These are phyloP conservation scores for Orobanche coerulescens DNA, from an alignment of 257 asterid genomes.

Conservation along the genomic window DNA sequence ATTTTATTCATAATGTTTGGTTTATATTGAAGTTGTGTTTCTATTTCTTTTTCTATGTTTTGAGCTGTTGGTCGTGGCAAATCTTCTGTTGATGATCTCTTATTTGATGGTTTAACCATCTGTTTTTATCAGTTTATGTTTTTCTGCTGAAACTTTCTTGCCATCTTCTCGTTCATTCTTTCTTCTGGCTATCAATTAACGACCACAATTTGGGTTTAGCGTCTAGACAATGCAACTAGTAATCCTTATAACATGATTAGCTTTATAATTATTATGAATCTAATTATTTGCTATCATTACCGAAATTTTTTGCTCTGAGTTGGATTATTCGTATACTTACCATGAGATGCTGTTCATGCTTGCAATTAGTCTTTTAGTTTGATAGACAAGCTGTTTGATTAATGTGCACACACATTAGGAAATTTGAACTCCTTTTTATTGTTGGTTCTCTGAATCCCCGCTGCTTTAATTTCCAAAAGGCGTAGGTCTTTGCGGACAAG, in stretches of 20 bases:
- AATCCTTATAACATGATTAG: not conserved
- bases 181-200: not conserved
- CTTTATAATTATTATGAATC: not conserved
- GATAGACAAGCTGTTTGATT: not conserved
- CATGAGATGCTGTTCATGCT: slow-evolving; percentile 7
- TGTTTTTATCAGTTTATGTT: not conserved
- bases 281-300: not conserved
- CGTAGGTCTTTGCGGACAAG: not conserved
- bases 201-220: not conserved
- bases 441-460: not conserved
- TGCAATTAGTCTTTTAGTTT: not conserved
- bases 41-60: not conserved
- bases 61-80: not conserved
- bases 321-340: not conserved
- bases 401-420: not conserved
- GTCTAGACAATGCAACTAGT: not conserved
- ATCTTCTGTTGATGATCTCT: not conserved
- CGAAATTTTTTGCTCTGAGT: slow-evolving; percentile 4
- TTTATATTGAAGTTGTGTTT: not conserved
- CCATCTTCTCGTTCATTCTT: not conserved
- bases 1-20: not conserved
- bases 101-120: not conserved
- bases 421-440: not conserved
- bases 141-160: not conserved
- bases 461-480: not conserved